Conservation (phyloP, 441 rosid genomes). For the Cnidoscolus chayamansa region DNA sequence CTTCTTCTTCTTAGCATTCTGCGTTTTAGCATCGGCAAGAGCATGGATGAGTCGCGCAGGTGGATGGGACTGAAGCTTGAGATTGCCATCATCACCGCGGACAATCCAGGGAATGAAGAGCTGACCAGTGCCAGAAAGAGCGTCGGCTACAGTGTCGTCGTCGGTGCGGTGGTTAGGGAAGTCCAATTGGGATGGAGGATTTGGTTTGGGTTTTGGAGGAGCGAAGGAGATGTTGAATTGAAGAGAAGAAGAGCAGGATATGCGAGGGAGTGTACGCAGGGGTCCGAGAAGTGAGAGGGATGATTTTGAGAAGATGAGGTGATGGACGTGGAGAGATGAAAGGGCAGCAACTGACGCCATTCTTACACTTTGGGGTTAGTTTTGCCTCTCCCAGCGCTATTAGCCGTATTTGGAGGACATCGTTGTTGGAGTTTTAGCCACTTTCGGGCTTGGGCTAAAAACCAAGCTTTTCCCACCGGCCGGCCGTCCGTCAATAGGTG, state of each 20-base stretch:
- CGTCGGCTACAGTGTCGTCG: background rate
- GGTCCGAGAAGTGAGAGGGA: constrained; percentile 30
- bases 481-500: no score
- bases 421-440: no score
- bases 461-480: no score
- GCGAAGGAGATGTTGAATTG: constrained; percentile 81
- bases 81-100: constrained; percentile 81
- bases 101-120: constrained; percentile 81
- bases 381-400: no score
- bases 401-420: no score
- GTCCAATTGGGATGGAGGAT: constrained; percentile 8
- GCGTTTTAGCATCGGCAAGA: constrained; percentile 63
- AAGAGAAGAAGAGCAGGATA: constrained; percentile 44
- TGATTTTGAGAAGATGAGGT: constrained; percentile 35
- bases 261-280: constrained; percentile 40
- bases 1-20: constrained; percentile 38
- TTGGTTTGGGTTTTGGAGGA: constrained; percentile 50
- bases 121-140: constrained; percentile 31
- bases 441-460: no score
- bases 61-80: constrained; percentile 67
- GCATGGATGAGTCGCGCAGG: constrained; percentile 56
- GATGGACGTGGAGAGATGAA: constrained; percentile 26
- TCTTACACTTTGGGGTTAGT: background rate
- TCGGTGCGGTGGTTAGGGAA: constrained; percentile 12
- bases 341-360: constrained; percentile 31